phyloP scores from a whole-genome alignment of 2,329 filamentous ascomycete genomes.

The Metarhizium rileyi region DNA sequence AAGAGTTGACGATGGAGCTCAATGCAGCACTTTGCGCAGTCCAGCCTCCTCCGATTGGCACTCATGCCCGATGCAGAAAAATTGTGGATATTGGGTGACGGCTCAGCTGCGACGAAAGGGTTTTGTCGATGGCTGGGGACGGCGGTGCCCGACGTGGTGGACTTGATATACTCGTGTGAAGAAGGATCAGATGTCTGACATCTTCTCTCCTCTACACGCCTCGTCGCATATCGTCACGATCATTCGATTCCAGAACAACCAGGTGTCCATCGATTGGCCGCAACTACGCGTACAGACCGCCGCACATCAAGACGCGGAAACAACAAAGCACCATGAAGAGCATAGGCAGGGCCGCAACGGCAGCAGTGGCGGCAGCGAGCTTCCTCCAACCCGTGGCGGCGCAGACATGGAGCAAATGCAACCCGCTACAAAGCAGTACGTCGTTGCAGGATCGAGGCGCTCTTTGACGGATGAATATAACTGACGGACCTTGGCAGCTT shows the following conservation, averaged over 20 bases:
- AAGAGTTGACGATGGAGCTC: background rate
- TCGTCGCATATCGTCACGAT: too few species aligned
- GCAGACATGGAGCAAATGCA: slow-evolving; percentile 32
- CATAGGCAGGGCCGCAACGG: background rate
- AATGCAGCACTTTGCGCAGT: too few species aligned
- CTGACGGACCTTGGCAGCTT: slow-evolving; percentile 36
- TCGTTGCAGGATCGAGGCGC: background rate
- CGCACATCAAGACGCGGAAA: background rate
- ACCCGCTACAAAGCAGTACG: slow-evolving; percentile 27
- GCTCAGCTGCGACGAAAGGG: background rate
- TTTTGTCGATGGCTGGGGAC: background rate
- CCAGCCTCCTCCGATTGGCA: background rate
- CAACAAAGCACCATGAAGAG: slow-evolving; percentile 1
- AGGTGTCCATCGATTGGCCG: too few species aligned
- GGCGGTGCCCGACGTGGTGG: background rate
- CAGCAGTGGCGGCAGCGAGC: background rate
- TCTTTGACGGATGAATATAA: too few species aligned
- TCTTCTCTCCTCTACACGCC: background rate
- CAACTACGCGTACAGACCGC: background rate
- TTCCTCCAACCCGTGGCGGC: slow-evolving; percentile 18
- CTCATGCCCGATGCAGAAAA: background rate
- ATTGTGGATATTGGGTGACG: background rate
- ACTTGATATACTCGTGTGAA: background rate
- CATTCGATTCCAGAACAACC: too few species aligned
- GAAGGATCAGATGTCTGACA: too few species aligned